These are phyloP conservation scores for Nephelium lappaceum DNA, from an alignment of 345 rosid genomes.

Conservation along the genomic window DNA sequence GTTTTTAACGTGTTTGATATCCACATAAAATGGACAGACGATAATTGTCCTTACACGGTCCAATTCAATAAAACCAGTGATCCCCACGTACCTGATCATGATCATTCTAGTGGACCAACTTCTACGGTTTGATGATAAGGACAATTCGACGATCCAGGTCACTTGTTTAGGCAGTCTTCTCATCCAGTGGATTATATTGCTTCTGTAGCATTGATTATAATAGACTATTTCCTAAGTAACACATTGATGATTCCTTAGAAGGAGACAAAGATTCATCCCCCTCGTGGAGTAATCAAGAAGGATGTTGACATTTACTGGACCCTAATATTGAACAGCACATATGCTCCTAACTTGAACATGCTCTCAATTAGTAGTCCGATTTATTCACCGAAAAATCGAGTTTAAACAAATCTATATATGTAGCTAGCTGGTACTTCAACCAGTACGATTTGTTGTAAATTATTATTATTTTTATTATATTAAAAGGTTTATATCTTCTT, in stretches of 20 bases:
- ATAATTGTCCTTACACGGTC: constrained; percentile 7
- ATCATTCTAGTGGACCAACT: neutral
- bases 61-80: neutral
- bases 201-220: constrained; percentile 15
- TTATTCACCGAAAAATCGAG: no score
- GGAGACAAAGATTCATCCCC: constrained; percentile 31
- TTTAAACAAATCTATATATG: no score
- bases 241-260: neutral
- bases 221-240: constrained; percentile 21
- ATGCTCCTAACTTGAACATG: neutral
- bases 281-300: constrained; percentile 14
- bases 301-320: neutral
- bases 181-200: neutral
- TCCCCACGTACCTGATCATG: constrained; percentile 10
- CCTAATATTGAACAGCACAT: neutral
- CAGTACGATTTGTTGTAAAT: no score
- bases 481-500: no score
- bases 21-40: neutral
- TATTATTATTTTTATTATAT: no score
- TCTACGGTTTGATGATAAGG: neutral
- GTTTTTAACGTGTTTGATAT: neutral
- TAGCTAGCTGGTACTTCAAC: no score
- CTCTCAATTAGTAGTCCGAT: neutral
- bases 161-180: neutral
- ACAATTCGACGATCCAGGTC: constrained; percentile 21